Conservation (phyloP, 495 filamentous ascomycete genomes). For the Astrocystis sublimbata region DNA sequence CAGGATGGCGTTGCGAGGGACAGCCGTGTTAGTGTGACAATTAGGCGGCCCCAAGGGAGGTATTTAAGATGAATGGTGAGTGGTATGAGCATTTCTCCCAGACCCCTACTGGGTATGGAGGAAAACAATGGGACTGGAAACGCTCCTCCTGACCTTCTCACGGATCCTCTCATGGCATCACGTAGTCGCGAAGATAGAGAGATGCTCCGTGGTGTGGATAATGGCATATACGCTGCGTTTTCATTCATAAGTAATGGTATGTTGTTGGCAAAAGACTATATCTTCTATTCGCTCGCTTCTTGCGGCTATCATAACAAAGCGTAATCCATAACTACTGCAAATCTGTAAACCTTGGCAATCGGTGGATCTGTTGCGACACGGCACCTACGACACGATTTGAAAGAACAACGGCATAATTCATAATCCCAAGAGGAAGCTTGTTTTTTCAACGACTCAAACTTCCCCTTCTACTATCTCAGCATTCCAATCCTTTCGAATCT, state of each 20-base stretch:
- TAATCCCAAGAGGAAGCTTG: background rate
- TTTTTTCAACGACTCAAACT: background rate
- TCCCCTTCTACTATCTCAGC: conserved; percentile 48
- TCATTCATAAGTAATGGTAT: no score
- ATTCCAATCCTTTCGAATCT: conserved; percentile 57
- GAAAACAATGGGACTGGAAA: no score
- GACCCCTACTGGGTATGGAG: no score
- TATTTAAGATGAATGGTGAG: no score
- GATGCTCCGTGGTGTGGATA: background rate
- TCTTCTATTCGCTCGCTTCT: background rate
- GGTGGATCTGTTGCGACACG: background rate
- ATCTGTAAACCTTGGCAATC: background rate
- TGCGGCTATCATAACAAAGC: conserved; percentile 5
- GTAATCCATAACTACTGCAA: conserved; percentile 6
- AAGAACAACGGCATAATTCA: background rate
- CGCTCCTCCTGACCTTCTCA: no score
- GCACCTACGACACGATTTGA: background rate
- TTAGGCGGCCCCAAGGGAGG: no score
- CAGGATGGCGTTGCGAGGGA: background rate
- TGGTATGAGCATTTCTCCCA: no score
- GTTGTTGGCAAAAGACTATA: background rate
- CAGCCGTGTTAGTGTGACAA: no score
- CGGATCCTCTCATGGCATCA: background rate
- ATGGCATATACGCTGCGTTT: no score
- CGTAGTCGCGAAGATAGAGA: background rate